Base-by-base conservation (phyloP, 192 early-diverging fungal genomes). In the Dispira simplex region DNA sequence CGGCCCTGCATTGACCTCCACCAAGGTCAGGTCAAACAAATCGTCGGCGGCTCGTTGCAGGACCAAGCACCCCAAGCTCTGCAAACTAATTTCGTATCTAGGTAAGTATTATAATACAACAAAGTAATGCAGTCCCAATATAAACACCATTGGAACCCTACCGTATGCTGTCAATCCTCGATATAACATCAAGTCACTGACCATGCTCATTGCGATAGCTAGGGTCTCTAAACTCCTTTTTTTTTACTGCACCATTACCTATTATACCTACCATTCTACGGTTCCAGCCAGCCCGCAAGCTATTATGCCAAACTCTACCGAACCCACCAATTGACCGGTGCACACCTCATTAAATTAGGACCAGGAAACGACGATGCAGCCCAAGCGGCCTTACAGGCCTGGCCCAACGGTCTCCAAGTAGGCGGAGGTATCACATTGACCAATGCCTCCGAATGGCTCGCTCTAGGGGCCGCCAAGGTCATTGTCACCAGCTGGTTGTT, bases 1-100 rank as follows among this genome's bases (percentile, higher is more conserved):
- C 79, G 90, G 20, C 92, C 95, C n/a, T 99, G 97, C 77, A 97
- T 99, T 67, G 97, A 99, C 77, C 77, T 99, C 53, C 97, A 99
- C 77, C 69, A 83, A 45, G 97, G 97, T 46, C 84, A 92, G 71
- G 97, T 99, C 64, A 99, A 99, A 75, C 97, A 99, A 72, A 97
- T 99, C 60, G 93, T 99, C 52, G 97, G 97, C 39, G 93, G 90
- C 46, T 88, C 95, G 52, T 79, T 99, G 20, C 79, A 71, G 66
- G 89, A 90, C 67, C 63, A 69, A 46, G 62, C 73, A 44, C 77
- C 73, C 27, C 77, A 74, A 5, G 65, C 63, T 25, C 78, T 95
- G 23, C 75, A 79, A 46, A 96, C 93, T 1, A 99, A 99, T 81
- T 97, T 94, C 82, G 91, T 96, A 0, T 90, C 94, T 1, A 75